These are phyloP conservation scores for Alternaria incomplexa DNA, from an alignment of 2,329 filamentous ascomycete genomes.

Conservation along the genomic window DNA sequence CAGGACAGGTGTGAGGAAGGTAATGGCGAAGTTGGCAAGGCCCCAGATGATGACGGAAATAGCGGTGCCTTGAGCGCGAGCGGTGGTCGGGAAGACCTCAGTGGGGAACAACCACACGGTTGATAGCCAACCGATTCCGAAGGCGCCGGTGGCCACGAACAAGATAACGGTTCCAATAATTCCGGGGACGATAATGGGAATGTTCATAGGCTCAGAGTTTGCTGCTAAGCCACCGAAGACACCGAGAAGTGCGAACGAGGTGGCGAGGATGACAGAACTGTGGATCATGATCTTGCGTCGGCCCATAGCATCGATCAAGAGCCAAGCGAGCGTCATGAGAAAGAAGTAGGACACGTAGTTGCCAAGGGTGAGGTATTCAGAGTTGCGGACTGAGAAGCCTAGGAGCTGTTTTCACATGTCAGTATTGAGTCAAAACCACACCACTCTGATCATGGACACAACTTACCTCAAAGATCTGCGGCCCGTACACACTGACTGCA, in stretches of 20 bases:
- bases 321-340: constrained; percentile 67
- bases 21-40: constrained; percentile 64
- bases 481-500: constrained; percentile 67
- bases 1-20: constrained; percentile 63
- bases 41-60: constrained; percentile 64
- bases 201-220: constrained; percentile 44
- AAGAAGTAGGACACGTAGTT: constrained; percentile 68
- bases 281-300: constrained; percentile 61
- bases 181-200: constrained; percentile 53
- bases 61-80: constrained; percentile 61
- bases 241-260: constrained; percentile 59
- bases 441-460: background rate
- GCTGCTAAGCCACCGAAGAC: constrained; percentile 59
- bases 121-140: constrained; percentile 66
- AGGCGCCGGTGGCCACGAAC: constrained; percentile 65
- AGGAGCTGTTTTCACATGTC: constrained; percentile 63
- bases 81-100: constrained; percentile 63
- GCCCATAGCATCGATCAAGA: constrained; percentile 63
- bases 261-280: constrained; percentile 57
- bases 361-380: constrained; percentile 64
- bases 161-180: constrained; percentile 60
- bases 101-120: constrained; percentile 67
- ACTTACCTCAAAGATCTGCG: constrained; percentile 64
- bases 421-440: constrained; percentile 30
- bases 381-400: constrained; percentile 58